These are phyloP conservation scores for Dothideomycetes sp. DNA, from an alignment of 2,329 filamentous ascomycete species.

Conservation along the genomic window DNA sequence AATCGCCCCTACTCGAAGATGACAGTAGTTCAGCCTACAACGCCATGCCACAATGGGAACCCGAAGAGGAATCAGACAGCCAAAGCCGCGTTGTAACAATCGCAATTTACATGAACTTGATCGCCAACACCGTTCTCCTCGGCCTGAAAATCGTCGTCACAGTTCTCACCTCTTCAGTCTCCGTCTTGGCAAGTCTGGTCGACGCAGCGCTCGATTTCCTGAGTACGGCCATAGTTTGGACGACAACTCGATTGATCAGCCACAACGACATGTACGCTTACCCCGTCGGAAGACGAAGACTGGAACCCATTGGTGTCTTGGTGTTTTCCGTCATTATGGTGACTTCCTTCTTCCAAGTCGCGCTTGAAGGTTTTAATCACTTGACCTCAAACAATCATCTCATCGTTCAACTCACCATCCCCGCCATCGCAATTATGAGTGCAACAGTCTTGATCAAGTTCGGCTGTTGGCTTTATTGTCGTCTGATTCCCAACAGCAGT, in stretches of 20 bases:
- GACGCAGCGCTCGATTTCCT: conserved; percentile 75
- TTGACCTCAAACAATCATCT: conserved; percentile 52
- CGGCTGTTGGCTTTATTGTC: conserved; percentile 78
- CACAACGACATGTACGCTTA: conserved; percentile 66
- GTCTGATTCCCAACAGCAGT: conserved; percentile 73
- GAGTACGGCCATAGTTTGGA: conserved; percentile 72
- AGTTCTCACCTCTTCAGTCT: conserved; percentile 68
- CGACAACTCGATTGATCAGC: conserved; percentile 64
- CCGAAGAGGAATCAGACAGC: conserved; percentile 62
- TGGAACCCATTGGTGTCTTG: conserved; percentile 72
- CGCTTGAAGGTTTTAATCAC: conserved; percentile 58
- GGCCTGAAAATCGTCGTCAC: conserved; percentile 70
- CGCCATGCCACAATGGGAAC: conserved; percentile 57
- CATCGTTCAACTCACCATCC: conserved; percentile 62
- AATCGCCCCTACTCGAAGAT: conserved; percentile 53
- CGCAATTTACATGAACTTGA: conserved; percentile 78
- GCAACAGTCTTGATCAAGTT: conserved; percentile 75
- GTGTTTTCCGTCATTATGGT: conserved; percentile 83
- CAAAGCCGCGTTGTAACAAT: conserved; percentile 68
- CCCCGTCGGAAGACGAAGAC: conserved; percentile 64
- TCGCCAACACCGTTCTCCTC: conserved; percentile 67
- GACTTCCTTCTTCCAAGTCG: conserved; percentile 72
- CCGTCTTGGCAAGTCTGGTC: conserved; percentile 69
- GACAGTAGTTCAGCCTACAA: conserved; percentile 30
- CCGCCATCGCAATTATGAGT: conserved; percentile 72